phyloP scores from a whole-genome alignment of 352 stramenopile species.

The Globisporangium rhizosaccharum region DNA sequence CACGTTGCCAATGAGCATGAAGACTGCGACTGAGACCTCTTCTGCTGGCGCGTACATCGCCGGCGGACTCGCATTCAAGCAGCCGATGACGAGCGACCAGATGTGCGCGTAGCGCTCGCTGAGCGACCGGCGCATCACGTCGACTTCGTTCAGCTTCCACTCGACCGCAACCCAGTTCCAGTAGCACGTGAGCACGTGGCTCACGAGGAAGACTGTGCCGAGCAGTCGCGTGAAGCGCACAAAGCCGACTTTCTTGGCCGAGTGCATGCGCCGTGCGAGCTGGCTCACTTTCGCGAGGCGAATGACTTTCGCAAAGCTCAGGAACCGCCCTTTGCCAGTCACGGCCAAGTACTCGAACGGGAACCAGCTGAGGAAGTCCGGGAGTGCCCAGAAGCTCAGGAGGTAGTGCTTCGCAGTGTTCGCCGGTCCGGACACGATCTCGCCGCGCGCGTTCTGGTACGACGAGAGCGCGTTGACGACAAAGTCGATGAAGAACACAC shows the following conservation, averaged over 20 bases:
- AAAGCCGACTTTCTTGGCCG: slow-evolving; percentile 60
- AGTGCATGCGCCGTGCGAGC: slow-evolving; percentile 44
- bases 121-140: slow-evolving; percentile 17
- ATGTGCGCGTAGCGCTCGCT: slow-evolving; percentile 37
- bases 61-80: slow-evolving; percentile 56
- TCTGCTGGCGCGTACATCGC: slow-evolving; percentile 43
- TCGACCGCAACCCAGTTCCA: slow-evolving; percentile 51
- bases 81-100: slow-evolving; percentile 56
- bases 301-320: slow-evolving; percentile 64
- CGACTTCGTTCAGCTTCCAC: slow-evolving; percentile 34
- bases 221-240: slow-evolving; percentile 48
- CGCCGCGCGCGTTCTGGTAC: slow-evolving; percentile 41
- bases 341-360: slow-evolving; percentile 44
- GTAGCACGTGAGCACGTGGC: slow-evolving; percentile 53
- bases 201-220: slow-evolving; percentile 46
- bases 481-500: slow-evolving; percentile 54
- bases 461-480: slow-evolving; percentile 49
- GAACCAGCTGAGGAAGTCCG: slow-evolving; percentile 68
- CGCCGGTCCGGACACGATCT: slow-evolving; percentile 38
- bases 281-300: slow-evolving; percentile 66
- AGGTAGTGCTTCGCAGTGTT: slow-evolving; percentile 47
- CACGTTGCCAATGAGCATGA: slow-evolving; percentile 70
- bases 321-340: slow-evolving; percentile 32
- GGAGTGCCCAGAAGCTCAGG: slow-evolving; percentile 43
- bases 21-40: slow-evolving; percentile 51